These are phyloP conservation scores for Mallotus japonicus DNA, from an alignment of 441 rosid genomes.

Conservation along the genomic window DNA sequence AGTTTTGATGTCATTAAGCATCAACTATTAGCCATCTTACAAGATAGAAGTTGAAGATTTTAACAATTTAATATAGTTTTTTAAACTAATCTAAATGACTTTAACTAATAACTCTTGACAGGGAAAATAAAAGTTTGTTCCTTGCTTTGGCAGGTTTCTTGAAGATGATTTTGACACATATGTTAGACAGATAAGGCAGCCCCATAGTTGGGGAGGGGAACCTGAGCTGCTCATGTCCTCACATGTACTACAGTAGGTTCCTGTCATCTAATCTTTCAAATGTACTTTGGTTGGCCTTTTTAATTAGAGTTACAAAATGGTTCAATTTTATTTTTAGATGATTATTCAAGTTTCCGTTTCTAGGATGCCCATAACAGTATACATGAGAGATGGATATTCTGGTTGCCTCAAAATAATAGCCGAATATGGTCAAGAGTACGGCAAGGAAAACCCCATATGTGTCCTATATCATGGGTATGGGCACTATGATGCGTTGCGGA, in stretches of 20 bases:
- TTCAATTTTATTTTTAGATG: not conserved
- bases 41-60: not conserved
- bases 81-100: not conserved
- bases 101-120: not conserved
- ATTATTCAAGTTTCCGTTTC: not conserved
- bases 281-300: not conserved
- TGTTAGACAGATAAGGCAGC: slow-evolving; percentile 53
- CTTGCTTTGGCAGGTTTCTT: slow-evolving; percentile 53
- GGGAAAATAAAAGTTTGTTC: slow-evolving; percentile 8
- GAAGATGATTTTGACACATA: slow-evolving; percentile 66
- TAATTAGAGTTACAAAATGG: not conserved
- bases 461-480: slow-evolving; percentile 67
- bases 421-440: slow-evolving; percentile 67
- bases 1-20: not conserved
- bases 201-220: slow-evolving; percentile 80
- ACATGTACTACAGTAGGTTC: slow-evolving; percentile 52
- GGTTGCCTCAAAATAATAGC: slow-evolving; percentile 48
- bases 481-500: slow-evolving; percentile 54
- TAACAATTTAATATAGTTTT: not conserved
- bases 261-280: slow-evolving; percentile 7
- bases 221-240: slow-evolving; percentile 79
- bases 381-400: slow-evolving; percentile 45
- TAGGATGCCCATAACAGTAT: slow-evolving; percentile 59
- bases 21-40: not conserved
- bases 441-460: slow-evolving; percentile 47